Evolutionary conservation across 2,329 filamentous ascomycete species (phyloP), one percentile per base, ranked within the genome.

Genomic region (Cladosporium halotolerans): DNA sequence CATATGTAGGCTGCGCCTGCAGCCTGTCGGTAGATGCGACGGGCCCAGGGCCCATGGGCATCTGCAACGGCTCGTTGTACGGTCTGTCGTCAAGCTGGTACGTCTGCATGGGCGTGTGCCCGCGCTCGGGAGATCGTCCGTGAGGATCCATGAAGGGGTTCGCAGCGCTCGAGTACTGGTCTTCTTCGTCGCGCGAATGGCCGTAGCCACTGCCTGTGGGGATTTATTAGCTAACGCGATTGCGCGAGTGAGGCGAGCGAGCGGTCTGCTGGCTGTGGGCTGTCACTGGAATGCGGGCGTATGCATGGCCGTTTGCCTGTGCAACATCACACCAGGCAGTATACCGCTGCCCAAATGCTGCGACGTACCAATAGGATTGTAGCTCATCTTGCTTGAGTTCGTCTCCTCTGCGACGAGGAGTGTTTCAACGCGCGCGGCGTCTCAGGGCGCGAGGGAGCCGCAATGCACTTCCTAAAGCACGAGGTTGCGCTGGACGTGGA

Each of bases 11-110:
- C 70, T 96, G 91, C 59, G 91, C 79, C 54, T 86, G 83, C 48
- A 97, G 76, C 54, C 85, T 79, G 72, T 97, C 92, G 64, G 83
- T 84, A 1, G 85, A 82, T 16, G 82, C 84, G 55, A 75, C 71
- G 46, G 70, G 66, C 19, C 70, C 71, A 28, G 75, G 70, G 44
- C 78, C 73, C 72, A 81, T 79, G 55, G 85, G 86, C 67, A 89
- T 88, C 60, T 88, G 81, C 47, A 91, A 74, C 56, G 83, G 83
- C 45, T 74, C 69, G 59, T 70, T 70, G 67, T 89, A 91, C 8
- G 84, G 83, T 60, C 84, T 81, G 69, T 95, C 88, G 42, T 93
- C 85, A 44, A 95, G 79, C 67, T 95, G 88, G 69, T 96, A 95
- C 13, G 86, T 73, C 60, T 88, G 85, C 45, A 83, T 85, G 33